Evolutionary conservation across 2,329 filamentous ascomycete species (phyloP).

Genomic region (Epichloe gansuensis): DNA sequence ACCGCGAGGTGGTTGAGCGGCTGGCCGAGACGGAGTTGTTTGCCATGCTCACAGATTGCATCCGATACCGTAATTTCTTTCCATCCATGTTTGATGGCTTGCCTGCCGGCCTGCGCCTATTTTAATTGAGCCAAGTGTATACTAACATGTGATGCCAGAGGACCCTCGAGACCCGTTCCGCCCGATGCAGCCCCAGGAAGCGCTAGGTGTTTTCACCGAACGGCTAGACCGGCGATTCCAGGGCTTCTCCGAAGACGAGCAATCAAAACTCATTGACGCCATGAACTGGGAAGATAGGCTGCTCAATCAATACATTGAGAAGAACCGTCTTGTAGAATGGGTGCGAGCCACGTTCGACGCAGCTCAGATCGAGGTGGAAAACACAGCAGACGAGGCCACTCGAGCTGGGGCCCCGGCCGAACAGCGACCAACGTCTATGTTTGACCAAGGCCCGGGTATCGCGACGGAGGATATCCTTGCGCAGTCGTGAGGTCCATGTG

Average conservation of each 20-base stretch:
- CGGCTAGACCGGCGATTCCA: slow-evolving; percentile 49
- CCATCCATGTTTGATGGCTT: background rate
- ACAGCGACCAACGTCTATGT: background rate
- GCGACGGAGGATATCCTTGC: background rate
- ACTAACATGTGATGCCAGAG: slow-evolving; percentile 25
- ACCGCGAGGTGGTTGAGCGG: slow-evolving; percentile 50
- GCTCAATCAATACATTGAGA: slow-evolving; percentile 53
- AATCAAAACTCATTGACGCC: slow-evolving; percentile 56
- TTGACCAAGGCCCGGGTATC: background rate
- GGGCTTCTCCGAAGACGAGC: slow-evolving; percentile 49
- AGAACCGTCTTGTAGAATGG: slow-evolving; percentile 61
- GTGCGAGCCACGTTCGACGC: slow-evolving; percentile 26
- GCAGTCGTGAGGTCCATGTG: background rate
- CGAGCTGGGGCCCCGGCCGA: slow-evolving; percentile 6
- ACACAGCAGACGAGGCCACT: slow-evolving; percentile 20
- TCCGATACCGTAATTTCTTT: slow-evolving; percentile 48
- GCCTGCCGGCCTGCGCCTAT: no score
- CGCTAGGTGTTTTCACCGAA: slow-evolving; percentile 48
- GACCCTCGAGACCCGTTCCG: slow-evolving; percentile 30
- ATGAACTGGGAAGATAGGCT: slow-evolving; percentile 60
- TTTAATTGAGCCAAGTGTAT: background rate
- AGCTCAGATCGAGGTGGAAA: slow-evolving; percentile 23
- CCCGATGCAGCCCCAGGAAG: slow-evolving; percentile 39
- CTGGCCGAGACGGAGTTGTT: slow-evolving; percentile 57
- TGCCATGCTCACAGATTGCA: slow-evolving; percentile 51